These are phyloP conservation scores for Coniochaeta sp. DNA, from an alignment of 2,329 filamentous ascomycete genomes.

Conservation along the genomic window DNA sequence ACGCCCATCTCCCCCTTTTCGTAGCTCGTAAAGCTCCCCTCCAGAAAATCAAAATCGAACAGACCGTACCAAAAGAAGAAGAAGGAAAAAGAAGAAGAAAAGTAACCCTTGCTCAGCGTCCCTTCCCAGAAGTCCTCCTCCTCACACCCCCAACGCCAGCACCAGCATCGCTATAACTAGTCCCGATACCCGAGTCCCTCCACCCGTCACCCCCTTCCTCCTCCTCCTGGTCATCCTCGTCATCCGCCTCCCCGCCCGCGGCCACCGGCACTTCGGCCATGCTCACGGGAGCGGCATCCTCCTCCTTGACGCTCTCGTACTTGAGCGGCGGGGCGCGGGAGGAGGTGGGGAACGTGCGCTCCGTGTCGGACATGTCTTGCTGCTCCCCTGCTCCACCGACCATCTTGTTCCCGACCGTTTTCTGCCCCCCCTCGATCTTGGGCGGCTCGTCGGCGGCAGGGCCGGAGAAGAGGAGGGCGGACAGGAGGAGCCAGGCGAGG, in stretches of 20 bases:
- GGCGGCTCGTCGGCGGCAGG: conserved; percentile 1
- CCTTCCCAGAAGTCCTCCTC: neutral
- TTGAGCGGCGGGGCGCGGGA: conserved; percentile 31
- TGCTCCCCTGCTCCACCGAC: no score
- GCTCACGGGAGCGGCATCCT: conserved; percentile 18
- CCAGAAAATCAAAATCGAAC: neutral
- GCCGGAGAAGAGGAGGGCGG: conserved; percentile 21
- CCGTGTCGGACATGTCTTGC: conserved; percentile 31
- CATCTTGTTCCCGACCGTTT: conserved; percentile 14
- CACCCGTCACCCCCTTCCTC: conserved; percentile 11
- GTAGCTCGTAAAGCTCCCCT: no score
- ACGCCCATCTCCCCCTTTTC: no score
- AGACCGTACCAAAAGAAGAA: no score
- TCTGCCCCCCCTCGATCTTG: conserved; percentile 8
- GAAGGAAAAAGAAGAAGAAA: no score
- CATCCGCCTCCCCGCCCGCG: conserved; percentile 35
- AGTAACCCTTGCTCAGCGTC: neutral
- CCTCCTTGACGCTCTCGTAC: conserved; percentile 29
- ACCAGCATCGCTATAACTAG: neutral
- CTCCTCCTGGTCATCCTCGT: conserved; percentile 38
- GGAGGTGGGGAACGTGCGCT: conserved; percentile 35
- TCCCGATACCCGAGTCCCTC: neutral
- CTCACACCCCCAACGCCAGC: neutral
- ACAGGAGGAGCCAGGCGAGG: conserved; percentile 54
- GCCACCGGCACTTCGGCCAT: conserved; percentile 11